Percentiles rank a stretch among this genome's conserved stretches.
phyloP scores from a whole-genome alignment of 345 rosid species.

The Anacardium occidentale region DNA sequence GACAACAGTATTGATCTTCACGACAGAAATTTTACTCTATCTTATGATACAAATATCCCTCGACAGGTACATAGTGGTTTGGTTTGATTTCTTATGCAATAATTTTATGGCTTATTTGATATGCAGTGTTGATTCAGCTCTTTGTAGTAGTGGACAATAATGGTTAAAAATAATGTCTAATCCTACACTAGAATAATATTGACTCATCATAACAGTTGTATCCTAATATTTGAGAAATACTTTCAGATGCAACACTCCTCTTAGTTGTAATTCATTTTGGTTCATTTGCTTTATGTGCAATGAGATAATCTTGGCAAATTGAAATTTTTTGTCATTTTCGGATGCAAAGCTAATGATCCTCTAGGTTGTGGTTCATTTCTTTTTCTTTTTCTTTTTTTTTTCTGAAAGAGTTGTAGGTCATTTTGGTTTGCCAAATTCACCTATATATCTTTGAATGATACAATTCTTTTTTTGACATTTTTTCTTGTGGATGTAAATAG shows the following conservation, averaged over 20 bases:
- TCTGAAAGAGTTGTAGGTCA: background rate
- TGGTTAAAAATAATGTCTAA: no score
- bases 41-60: constrained; percentile 91
- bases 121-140: background rate
- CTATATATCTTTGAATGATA: background rate
- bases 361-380: background rate
- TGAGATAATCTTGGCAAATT: no score
- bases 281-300: background rate
- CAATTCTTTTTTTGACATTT: background rate
- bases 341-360: no score
- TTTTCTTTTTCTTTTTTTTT: no score
- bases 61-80: constrained; percentile 67
- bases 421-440: background rate
- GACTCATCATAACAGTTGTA: background rate
- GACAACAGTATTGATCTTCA: constrained; percentile 57
- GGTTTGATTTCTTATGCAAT: background rate
- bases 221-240: background rate
- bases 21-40: constrained; percentile 53
- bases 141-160: no score
- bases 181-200: no score
- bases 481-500: background rate
- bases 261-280: background rate
- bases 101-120: background rate
- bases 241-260: background rate
- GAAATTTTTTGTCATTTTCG: no score